A percentile compares a stretch with the other conserved stretches of the same genome.
Conservation (phyloP, 306 rosid species). For the Lathyrus aphaca region DNA sequence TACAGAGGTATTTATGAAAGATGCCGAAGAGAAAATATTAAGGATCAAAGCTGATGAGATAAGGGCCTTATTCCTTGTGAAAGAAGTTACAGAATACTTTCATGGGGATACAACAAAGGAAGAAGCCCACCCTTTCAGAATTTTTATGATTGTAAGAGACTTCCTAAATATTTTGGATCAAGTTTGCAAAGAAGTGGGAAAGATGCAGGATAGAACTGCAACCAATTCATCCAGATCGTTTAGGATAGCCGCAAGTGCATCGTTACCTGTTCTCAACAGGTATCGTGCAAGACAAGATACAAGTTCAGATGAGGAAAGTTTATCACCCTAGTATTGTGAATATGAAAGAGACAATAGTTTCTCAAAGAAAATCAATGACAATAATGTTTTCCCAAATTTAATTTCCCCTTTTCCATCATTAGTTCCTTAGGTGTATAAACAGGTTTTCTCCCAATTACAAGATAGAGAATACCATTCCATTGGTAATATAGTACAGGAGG, state of each 20-base stretch:
- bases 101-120: slow-evolving; percentile 88
- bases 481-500: no score
- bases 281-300: slow-evolving; percentile 71
- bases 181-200: slow-evolving; percentile 97
- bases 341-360: slow-evolving; percentile 43
- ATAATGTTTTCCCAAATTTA: slow-evolving; percentile 31
- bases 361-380: slow-evolving; percentile 36
- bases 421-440: slow-evolving; percentile 27
- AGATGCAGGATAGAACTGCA: slow-evolving; percentile 74
- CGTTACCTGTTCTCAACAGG: slow-evolving; percentile 90
- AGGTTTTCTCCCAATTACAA: no score
- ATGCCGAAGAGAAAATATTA: slow-evolving; percentile 73
- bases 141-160: slow-evolving; percentile 94
- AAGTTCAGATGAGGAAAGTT: slow-evolving; percentile 93
- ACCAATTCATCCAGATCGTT: slow-evolving; percentile 86
- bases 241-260: slow-evolving; percentile 85
- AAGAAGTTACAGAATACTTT: slow-evolving; percentile 83
- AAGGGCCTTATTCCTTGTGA: slow-evolving; percentile 76
- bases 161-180: slow-evolving; percentile 81
- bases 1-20: slow-evolving; percentile 67
- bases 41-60: slow-evolving; percentile 70
- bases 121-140: slow-evolving; percentile 93
- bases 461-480: no score
- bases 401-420: slow-evolving; percentile 32
- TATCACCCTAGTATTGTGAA: slow-evolving; percentile 64